phyloP scores from a whole-genome alignment of 2,329 filamentous ascomycete species.

The Dryadomyces quercivorus region DNA sequence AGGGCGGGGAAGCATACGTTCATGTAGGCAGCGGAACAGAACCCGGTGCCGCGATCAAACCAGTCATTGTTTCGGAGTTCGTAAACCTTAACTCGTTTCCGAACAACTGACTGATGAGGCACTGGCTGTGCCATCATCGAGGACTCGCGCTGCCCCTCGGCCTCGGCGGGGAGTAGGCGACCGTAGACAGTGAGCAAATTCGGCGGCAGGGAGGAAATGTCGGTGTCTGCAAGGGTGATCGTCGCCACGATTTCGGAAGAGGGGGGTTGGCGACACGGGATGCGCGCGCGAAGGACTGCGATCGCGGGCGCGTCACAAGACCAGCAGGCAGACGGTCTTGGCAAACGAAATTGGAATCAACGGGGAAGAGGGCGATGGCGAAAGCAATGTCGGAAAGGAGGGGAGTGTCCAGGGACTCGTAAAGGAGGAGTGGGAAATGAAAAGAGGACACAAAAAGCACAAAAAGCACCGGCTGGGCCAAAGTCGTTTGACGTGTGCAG shows the following conservation, averaged over 20 bases:
- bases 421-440: too few relatives aligned
- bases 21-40: constrained; percentile 69
- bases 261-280: constrained; percentile 11
- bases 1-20: constrained; percentile 42
- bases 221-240: constrained; percentile 39
- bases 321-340: neutral
- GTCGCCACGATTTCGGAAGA: constrained; percentile 35
- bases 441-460: too few relatives aligned
- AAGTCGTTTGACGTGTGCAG: too few relatives aligned
- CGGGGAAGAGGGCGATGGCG: neutral
- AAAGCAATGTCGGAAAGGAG: neutral
- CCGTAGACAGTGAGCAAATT: constrained; percentile 44
- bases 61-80: constrained; percentile 98
- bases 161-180: constrained; percentile 24
- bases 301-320: constrained; percentile 14
- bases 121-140: constrained; percentile 61
- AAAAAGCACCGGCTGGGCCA: too few relatives aligned
- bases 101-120: constrained; percentile 56
- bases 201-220: constrained; percentile 44
- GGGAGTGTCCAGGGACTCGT: neutral
- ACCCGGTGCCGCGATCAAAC: constrained; percentile 95
- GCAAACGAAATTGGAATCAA: neutral
- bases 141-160: constrained; percentile 45
- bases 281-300: constrained; percentile 6
- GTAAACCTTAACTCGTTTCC: constrained; percentile 91